Evolutionary conservation across 2,329 filamentous ascomycete species (phyloP), one percentile per base, ranked within the genome.

Genomic region (Fusarium aywerte): DNA sequence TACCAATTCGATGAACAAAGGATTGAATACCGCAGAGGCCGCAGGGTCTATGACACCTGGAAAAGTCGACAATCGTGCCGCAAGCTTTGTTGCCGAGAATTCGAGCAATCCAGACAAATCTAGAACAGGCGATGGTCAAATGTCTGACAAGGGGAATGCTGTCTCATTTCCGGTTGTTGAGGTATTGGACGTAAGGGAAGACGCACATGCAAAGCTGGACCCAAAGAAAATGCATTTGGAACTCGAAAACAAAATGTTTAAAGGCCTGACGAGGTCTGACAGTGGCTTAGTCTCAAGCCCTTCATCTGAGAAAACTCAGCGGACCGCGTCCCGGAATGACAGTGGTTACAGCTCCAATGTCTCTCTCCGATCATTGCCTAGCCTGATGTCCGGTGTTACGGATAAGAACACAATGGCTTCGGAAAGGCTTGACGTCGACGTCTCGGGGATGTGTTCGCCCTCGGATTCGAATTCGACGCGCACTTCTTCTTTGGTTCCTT

Each of bases 291-390:
- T 80, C 27, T 81, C 82, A 3, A 84, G 80, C 52, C 81, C 82
- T 6, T 78, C 78, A 2, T 81, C 80, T 5, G 79, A 82, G 48
- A 75, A 68, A 15, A 79, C 80, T 1, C 77, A 77, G 16, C 83
- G 80, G 54, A 75, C 82, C 7, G 76, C 86, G n/a, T 81, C 83
- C 31, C 87, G 87, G 63, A 82, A 85, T 36, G 87, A 89, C 69
- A 89, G 86, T 25, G 86, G 86, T 16, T 89, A 89, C 69, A 85
- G 85, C 69, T 89, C 86, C 9, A 88, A 84, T 68, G 78, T 85
- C 6, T 89, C 87, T 13, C 74, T 88, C 18, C 81, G 84, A 36
- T 88, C 86, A 1, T 80, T 85, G n/a, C 75, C 73, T 25, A 78
- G 74, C 52, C 76, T 71, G 45, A 72, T 62, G 43, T 69, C 70